Conservation (phyloP, 192 early-diverging fungal genomes). For the Paraglomus brasilianum region DNA sequence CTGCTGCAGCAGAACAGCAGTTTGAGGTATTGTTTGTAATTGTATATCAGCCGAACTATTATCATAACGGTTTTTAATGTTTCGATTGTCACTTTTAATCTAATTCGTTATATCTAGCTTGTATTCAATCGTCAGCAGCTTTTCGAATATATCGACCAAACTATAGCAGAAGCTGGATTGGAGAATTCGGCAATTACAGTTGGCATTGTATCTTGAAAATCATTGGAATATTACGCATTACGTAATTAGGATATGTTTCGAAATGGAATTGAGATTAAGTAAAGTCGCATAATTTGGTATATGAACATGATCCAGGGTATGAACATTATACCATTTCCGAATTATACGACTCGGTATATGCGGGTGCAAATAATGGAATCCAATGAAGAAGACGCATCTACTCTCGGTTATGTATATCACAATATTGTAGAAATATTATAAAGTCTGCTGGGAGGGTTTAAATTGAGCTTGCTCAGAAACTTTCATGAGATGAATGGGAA, state of each 20-base stretch:
- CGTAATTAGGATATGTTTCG: background rate
- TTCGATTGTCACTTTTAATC: background rate
- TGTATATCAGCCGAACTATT: background rate
- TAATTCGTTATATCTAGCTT: conserved; percentile 54
- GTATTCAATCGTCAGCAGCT: conserved; percentile 68
- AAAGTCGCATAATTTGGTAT: background rate
- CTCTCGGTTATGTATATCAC: too few species aligned
- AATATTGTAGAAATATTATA: too few species aligned
- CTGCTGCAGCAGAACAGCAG: conserved; percentile 56
- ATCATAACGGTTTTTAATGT: background rate
- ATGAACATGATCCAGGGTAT: background rate
- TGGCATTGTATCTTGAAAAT: conserved; percentile 36
- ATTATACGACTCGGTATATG: too few species aligned
- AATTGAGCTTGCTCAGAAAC: too few species aligned
- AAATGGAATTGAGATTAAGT: background rate
- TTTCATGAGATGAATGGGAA: too few species aligned
- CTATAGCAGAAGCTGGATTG: conserved; percentile 72
- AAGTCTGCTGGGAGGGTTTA: too few species aligned
- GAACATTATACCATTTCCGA: background rate
- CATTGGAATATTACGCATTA: background rate
- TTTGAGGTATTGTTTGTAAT: conserved; percentile 65
- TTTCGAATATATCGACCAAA: conserved; percentile 60
- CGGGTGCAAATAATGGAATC: too few species aligned
- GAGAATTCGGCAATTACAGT: conserved; percentile 57
- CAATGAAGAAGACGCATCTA: too few species aligned